phyloP scores from a whole-genome alignment of 2,329 filamentous ascomycete species.

The Hirsutella rhossiliensis region DNA sequence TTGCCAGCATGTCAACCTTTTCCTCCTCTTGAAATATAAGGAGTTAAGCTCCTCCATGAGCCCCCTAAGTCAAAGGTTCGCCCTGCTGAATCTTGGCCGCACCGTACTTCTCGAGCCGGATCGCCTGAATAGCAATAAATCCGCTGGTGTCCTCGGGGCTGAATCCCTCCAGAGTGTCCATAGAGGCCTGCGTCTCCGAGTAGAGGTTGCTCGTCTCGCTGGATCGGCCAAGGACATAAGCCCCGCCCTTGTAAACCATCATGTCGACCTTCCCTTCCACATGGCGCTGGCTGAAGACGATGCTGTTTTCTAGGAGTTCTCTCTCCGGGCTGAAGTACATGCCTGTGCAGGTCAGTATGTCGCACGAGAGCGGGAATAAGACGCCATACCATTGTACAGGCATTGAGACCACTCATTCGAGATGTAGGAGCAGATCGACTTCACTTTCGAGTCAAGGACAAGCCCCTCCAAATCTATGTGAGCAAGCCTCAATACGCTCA shows the following conservation, averaged over 20 bases:
- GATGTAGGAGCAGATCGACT: constrained; percentile 39
- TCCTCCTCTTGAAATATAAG: too few species aligned
- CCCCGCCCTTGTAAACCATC: constrained; percentile 33
- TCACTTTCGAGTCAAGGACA: constrained; percentile 41
- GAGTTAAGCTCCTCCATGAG: too few species aligned
- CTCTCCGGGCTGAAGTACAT: constrained; percentile 25
- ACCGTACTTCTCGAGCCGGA: constrained; percentile 42
- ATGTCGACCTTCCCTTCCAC: constrained; percentile 1
- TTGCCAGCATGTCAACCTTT: too few species aligned
- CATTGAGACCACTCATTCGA: constrained; percentile 29
- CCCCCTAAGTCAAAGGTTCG: constrained; percentile 29
- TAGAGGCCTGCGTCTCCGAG: constrained; percentile 30
- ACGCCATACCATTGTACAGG: constrained; percentile 40
- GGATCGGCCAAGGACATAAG: constrained; percentile 32
- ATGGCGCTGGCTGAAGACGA: constrained; percentile 38
- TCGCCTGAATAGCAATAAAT: constrained; percentile 57
- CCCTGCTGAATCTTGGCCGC: constrained; percentile 18
- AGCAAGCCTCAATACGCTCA: constrained; percentile 10
- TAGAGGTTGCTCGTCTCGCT: constrained; percentile 37
- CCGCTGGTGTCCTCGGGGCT: constrained; percentile 43
- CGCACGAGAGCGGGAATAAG: constrained; percentile 13
- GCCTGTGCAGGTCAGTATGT: not conserved
- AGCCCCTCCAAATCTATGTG: constrained; percentile 41
- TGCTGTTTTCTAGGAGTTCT: constrained; percentile 44
- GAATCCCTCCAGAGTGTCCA: constrained; percentile 36